Evolutionary conservation across 2,329 filamentous ascomycete genomes (phyloP).

Genomic region (Sphaerostilbella broomeana): DNA sequence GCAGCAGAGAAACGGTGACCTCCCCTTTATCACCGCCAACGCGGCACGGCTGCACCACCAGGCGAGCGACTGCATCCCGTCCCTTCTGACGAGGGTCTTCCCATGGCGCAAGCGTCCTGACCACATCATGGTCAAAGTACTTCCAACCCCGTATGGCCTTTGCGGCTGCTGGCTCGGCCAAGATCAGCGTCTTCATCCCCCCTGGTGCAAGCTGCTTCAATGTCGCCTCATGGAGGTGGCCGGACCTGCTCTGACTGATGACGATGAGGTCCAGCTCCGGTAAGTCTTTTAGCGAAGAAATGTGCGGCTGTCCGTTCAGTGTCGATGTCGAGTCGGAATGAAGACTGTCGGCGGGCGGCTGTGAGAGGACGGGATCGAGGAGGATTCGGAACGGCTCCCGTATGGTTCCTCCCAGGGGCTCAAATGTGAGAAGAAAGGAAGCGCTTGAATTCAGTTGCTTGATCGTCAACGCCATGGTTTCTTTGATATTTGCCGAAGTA

Average conservation of each 20-base stretch:
- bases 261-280: constrained; percentile 40
- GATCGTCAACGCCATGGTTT: constrained; percentile 55
- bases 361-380: constrained; percentile 64
- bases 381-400: constrained; percentile 56
- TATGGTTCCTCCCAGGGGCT: constrained; percentile 33
- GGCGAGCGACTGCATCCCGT: constrained; percentile 30
- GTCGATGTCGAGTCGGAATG: neutral
- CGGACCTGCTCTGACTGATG: constrained; percentile 44
- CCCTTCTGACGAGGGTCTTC: constrained; percentile 32
- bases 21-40: constrained; percentile 53
- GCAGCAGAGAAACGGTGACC: constrained; percentile 63
- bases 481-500: too few relatives aligned
- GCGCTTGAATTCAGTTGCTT: constrained; percentile 59
- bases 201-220: constrained; percentile 54
- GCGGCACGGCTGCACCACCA: constrained; percentile 48
- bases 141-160: constrained; percentile 61
- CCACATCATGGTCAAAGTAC: constrained; percentile 52
- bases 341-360: constrained; percentile 49
- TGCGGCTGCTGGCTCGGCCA: constrained; percentile 59
- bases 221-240: constrained; percentile 65
- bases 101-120: constrained; percentile 41
- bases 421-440: constrained; percentile 59
- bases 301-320: constrained; percentile 41
- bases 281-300: constrained; percentile 43
- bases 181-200: constrained; percentile 51